phyloP scores from a whole-genome alignment of 106 monocot species.

The Allium sativum region DNA sequence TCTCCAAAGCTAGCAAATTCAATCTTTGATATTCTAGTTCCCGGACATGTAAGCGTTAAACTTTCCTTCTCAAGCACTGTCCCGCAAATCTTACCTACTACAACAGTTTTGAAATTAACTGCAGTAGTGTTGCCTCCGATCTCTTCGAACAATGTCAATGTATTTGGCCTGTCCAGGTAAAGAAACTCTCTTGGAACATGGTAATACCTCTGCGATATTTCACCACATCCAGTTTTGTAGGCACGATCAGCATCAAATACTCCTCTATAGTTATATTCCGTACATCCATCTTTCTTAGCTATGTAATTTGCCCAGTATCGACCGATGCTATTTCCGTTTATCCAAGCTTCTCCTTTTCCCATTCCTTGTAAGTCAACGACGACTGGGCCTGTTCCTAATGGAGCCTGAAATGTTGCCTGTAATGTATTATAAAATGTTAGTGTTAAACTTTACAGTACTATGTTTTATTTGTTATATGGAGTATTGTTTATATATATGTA shows the following conservation, averaged over 20 bases:
- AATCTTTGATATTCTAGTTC: constrained; percentile 15
- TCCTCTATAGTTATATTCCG: constrained; percentile 26
- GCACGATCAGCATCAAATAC: neutral
- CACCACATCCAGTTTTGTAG: constrained; percentile 32
- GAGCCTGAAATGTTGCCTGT: constrained; percentile 52
- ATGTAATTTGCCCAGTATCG: constrained; percentile 35
- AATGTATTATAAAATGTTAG: neutral
- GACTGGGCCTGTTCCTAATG: constrained; percentile 28
- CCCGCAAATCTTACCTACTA: constrained; percentile 20
- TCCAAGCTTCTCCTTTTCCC: constrained; percentile 41
- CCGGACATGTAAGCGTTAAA: constrained; percentile 19
- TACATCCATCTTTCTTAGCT: constrained; percentile 7
- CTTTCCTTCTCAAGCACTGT: constrained; percentile 13
- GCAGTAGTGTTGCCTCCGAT: constrained; percentile 28
- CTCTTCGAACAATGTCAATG: constrained; percentile 45
- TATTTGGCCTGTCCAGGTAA: constrained; percentile 16
- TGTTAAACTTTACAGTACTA: neutral
- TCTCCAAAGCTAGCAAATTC: constrained; percentile 33
- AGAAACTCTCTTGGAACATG: constrained; percentile 47
- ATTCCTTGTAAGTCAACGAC: constrained; percentile 35
- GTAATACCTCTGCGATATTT: constrained; percentile 44
- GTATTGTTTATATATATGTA: neutral
- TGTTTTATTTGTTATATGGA: neutral
- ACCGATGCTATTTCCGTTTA: constrained; percentile 48
- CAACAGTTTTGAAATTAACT: constrained; percentile 28